Percentiles rank a stretch among this genome's conserved stretches.
These are phyloP conservation scores for Ophiostoma perfectum DNA, from an alignment of 2,329 filamentous ascomycete genomes.

Conservation along the genomic window DNA sequence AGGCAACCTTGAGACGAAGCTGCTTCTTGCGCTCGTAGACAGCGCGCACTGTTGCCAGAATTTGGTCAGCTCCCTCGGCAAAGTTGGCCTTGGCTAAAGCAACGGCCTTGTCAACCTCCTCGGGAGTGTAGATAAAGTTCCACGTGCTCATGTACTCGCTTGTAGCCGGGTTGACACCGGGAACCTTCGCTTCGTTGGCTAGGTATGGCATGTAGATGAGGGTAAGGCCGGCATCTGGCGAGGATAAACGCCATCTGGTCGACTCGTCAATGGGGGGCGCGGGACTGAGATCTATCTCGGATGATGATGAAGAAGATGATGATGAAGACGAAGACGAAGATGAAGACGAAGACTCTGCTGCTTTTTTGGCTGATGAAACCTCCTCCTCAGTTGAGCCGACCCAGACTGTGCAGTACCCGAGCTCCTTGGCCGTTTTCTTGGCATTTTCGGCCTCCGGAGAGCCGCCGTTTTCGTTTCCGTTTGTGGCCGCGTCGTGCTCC, in stretches of 20 bases:
- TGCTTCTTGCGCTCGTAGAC: conserved; percentile 90
- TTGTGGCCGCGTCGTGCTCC: conserved; percentile 24
- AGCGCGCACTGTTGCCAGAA: conserved; percentile 71
- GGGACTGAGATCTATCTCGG: no score
- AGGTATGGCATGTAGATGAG: conserved; percentile 89
- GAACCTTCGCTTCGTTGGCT: conserved; percentile 65
- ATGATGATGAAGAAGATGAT: no score
- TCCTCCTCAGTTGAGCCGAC: conserved; percentile 78
- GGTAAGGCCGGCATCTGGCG: conserved; percentile 75
- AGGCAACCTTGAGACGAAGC: conserved; percentile 48
- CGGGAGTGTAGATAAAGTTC: conserved; percentile 94
- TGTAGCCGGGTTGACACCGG: conserved; percentile 73
- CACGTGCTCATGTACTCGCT: conserved; percentile 90
- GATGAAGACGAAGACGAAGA: neutral
- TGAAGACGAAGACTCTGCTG: neutral
- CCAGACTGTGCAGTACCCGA: conserved; percentile 94
- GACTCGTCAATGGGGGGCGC: conserved; percentile 50
- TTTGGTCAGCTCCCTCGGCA: conserved; percentile 70
- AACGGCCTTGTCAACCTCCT: conserved; percentile 82
- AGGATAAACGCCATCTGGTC: conserved; percentile 63
- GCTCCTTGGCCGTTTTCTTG: conserved; percentile 38
- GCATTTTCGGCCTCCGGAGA: conserved; percentile 35
- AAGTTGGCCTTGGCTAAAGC: conserved; percentile 81
- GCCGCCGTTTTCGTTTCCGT: conserved; percentile 31
- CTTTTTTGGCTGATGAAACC: conserved; percentile 40